These are phyloP conservation scores for Aschersonia sp. DNA, from an alignment of 2,329 filamentous ascomycete genomes.

Conservation along the genomic window DNA sequence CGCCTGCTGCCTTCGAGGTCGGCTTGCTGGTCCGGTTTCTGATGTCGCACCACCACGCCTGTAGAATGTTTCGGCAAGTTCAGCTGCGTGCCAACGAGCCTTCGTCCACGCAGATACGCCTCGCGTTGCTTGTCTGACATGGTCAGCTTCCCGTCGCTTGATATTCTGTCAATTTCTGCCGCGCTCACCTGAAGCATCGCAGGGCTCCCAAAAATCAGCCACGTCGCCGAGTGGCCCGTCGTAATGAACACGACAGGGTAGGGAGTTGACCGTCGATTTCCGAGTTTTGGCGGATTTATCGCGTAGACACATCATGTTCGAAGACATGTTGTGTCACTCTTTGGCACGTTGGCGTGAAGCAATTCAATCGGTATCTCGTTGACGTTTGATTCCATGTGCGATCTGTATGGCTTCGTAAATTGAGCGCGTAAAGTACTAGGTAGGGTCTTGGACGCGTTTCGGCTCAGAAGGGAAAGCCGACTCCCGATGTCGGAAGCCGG, in stretches of 20 bases:
- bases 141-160: neutral
- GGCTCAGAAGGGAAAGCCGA: too few species aligned
- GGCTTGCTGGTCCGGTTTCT: slow-evolving; percentile 19
- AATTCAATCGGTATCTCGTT: too few species aligned
- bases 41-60: slow-evolving; percentile 40
- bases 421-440: too few species aligned
- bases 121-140: slow-evolving; percentile 33
- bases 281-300: slow-evolving; percentile 6
- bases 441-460: too few species aligned
- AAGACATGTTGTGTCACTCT: slow-evolving; percentile 18
- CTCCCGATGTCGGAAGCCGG: too few species aligned
- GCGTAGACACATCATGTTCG: slow-evolving; percentile 27
- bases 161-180: neutral
- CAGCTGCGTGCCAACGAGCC: slow-evolving; percentile 53
- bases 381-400: too few species aligned
- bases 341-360: too few species aligned
- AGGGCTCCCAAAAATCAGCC: slow-evolving; percentile 57
- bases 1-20: slow-evolving; percentile 12
- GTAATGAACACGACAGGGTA: slow-evolving; percentile 71
- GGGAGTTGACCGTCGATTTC: slow-evolving; percentile 49
- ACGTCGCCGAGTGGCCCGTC: slow-evolving; percentile 54
- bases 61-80: slow-evolving; percentile 57
- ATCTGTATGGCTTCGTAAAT: too few species aligned
- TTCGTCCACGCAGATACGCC: slow-evolving; percentile 67
- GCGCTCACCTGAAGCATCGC: slow-evolving; percentile 26